Base-by-base conservation (phyloP, 2,329 filamentous ascomycete genomes). In the Teratosphaeria viscida region DNA sequence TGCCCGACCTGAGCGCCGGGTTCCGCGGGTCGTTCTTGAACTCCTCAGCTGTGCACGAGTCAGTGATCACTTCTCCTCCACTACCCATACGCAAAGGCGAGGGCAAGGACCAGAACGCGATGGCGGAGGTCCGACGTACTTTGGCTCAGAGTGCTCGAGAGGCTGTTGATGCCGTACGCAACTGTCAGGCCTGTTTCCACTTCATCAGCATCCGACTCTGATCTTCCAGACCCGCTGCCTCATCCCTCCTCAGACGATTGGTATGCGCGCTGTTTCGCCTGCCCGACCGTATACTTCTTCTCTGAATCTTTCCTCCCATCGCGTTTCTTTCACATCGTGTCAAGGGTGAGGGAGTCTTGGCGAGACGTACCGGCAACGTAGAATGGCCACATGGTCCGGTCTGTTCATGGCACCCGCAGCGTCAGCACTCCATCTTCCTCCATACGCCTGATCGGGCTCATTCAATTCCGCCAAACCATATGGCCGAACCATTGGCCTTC, bases 11-110 rank as follows among this genome's bases (percentile, higher is more conserved):
- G 55, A 70, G 71, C 58, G 81, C 79, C 67, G 85, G 86, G 84
- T 96, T 96, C 77, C 92, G 86, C 67, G 92, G 90, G 79, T 97
- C 92, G 82, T 96, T 95, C 86, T 92, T 95, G 85, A 84, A 96
- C 81, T 97, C 90, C 70, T 89, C 89, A 81, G 85, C 92, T 97
- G 70, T 23, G 10, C 8, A 23, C 19, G 16, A 23, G 26, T 39
- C 10, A 29, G 27, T 54, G 26, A 16, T 26, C 26, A 8, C 2
- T 16, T 11, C 52, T 32, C 27, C 27, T 7, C 29, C 29, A 32
- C 7, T 32, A 7, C 29, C 29, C 29, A 32, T 32, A 32, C 29
- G 7, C 4, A 32, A 5, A 43, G 7, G 16, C 5, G 12, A 14
- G 12, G 12, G 12, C 37, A 16, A 16, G 37, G 37, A 43, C 16